Evolutionary conservation across 495 filamentous ascomycete genomes (phyloP), one percentile per base, ranked within the genome.

Genomic region (Trichoderma parareesei): DNA sequence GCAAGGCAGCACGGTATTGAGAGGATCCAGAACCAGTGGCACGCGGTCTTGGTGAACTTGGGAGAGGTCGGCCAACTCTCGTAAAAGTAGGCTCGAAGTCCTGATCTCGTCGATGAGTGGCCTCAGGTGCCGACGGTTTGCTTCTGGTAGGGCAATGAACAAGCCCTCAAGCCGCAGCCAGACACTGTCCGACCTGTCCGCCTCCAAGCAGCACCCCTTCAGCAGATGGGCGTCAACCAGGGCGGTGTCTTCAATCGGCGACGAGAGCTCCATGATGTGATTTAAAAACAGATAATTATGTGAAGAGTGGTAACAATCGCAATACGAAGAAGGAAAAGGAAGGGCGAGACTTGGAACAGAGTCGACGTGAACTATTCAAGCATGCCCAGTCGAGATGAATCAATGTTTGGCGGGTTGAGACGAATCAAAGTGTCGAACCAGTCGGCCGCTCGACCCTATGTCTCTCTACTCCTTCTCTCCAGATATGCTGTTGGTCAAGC

Each of bases 1-100:
- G 42, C 80, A 82, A 14, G 82, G 82, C 14, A 85, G 70, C 40
- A 85, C 62, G 62, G 84, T 76, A 62, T 79, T 75, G 35, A 85
- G 77, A 68, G 84, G 79, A 69, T 79, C 77, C 40, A 80, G 69
- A 55, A 84, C 74, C 37, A 82, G 67, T 8, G 77, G 76, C 42
- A 82, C 71, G 57, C 82, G 76, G 33, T 69, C 63, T 37, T 74
- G 63, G 68, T 85, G 80, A 59, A 82, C 71, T 67, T 81, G 80
- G 8, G 81, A 79, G 57, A 77, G 76, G 38, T 81, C 79, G 67
- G 78, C 81, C 43, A 84, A 74, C 49, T 81, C 78, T 57, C 80
- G 75, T n/a, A 85, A 72, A 7, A 79, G 70, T 38, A 76, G 71
- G 68, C 76, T 76, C 5, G 79, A 75, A 38, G 60, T 64, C 10